Base-by-base conservation (phyloP, 106 monocot species). In the Allium cepa region DNA sequence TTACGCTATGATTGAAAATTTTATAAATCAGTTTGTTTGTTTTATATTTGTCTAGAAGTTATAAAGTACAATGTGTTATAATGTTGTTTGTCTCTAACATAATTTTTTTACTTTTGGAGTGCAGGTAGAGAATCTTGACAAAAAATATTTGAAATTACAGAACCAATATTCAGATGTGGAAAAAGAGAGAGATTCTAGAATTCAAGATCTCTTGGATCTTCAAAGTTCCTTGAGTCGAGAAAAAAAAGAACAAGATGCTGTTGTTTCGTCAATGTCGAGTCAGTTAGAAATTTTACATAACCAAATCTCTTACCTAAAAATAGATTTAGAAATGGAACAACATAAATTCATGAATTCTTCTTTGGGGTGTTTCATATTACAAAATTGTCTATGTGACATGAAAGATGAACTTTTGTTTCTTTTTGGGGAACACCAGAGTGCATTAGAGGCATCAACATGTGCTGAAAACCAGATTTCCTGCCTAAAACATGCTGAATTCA, bases 351-450 rank as follows among this genome's bases (percentile, higher is more conserved):
- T 83, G 28, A 80, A 68, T 53, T 60, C 78, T 56, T 57, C 69
- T 14, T 72, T 69, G 62, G 86, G 86, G 71, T 76, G 53, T 46
- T 86, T 80, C 49, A 68, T 83, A 48, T 78, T 86, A 52, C 78
- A 66, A 48, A 72, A 60, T 45, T 80, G 72, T 68, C 66, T 85
- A 57, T 48, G 50, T 70, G 90, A 90, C 59, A 78, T 80, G 69
- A 73, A 77, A 50, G 80, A 85, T 53, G 73, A 66, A 8, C 83
- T 60, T 69, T 67, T 73, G n/a, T 18, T 64, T 61, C 53, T 83
- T 51, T 69, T 46, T 59, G 46, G n/a, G 22, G 62, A 75, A 52
- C 72, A 64, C 53, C 51, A 80, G 49, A 75, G 72, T 64, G 71
- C 75, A 60, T 47, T 68, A 66, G 74, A 83, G 66, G 66, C 70